Conservation (phyloP, 805 yeast genomes). For the Suhomyces faveliae region DNA sequence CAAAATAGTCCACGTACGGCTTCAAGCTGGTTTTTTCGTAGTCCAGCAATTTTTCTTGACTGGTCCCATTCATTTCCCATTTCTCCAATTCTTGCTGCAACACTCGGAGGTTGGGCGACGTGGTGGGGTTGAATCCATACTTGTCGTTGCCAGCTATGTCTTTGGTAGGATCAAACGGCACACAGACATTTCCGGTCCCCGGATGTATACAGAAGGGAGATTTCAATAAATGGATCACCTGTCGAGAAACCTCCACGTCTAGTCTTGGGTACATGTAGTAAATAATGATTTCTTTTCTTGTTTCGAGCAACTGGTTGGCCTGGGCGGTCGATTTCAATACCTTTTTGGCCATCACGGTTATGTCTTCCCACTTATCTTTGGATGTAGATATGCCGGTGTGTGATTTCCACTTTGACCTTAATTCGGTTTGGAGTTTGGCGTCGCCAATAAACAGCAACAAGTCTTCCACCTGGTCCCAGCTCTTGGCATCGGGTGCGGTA, state of each 20-base stretch:
- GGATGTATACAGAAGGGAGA: conserved; percentile 98
- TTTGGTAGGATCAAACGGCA: conserved; percentile 64
- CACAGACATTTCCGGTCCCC: conserved; percentile 92
- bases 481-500: conserved; percentile 44
- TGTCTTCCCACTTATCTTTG: conserved; percentile 78
- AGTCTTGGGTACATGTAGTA: conserved; percentile 85
- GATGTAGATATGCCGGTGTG: conserved; percentile 36
- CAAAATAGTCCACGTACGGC: conserved; percentile 68
- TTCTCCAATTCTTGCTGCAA: conserved; percentile 64
- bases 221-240: conserved; percentile 85
- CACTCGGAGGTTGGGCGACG: conserved; percentile 70
- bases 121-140: conserved; percentile 69
- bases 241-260: conserved; percentile 90
- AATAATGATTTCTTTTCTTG: conserved; percentile 78
- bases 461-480: conserved; percentile 49
- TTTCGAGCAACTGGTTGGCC: conserved; percentile 55
- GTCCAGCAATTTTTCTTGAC: conserved; percentile 31
- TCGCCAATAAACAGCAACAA: conserved; percentile 65
- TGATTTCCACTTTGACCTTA: conserved; percentile 57
- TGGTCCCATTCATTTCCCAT: conserved; percentile 36
- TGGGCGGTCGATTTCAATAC: conserved; percentile 45
- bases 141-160: conserved; percentile 38
- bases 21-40: conserved; percentile 67
- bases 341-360: conserved; percentile 51
- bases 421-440: conserved; percentile 48